Base-by-base conservation (phyloP, 2,329 filamentous ascomycete genomes). In the Claviceps africana region DNA sequence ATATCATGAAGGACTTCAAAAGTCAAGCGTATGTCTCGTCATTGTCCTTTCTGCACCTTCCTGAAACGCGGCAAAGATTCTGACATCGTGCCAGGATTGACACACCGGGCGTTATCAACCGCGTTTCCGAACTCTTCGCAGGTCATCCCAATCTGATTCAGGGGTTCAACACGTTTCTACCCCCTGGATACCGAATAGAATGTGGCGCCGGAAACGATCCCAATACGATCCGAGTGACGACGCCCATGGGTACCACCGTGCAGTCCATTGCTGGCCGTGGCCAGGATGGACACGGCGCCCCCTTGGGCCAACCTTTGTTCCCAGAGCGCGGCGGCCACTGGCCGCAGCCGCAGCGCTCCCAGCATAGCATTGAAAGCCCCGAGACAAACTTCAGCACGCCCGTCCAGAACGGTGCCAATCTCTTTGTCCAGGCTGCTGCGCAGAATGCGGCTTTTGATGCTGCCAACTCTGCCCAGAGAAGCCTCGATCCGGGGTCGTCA, bases 1-100 rank as follows among this genome's bases (percentile, higher is more conserved):
- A 98, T 61, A 98, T 98, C 48, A 98, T 98, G 93, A 98, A 98
- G 64, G 93, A 98, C 61, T 98, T 98, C 67, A 98, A 98, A 70
- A 95, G 89, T 61, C 91, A 95, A 70, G 89, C 90, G 80, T 90
- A 74, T 71, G 85, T 77, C 52, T 47, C 42, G 46, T 13, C 22
- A 13, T 6, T 28, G 35, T 42, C 30, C 30, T 50, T 19, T 11
- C 40, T 13, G 17, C 43, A 8, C 5, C 3, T 37, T 89, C 95
- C 61, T 15, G 33, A 15, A 37, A 96, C 96, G 68, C 95, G 11
- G 5, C 33, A 95, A 70, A 94, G n/a, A 87, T 53, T 54, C 61
- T 72, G 56, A 73, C 57, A 49, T 47, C 15, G 53, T 28, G 28
- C 54, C 21, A 84, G 86, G 3, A 98, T 98, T 61, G 93, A 98